phyloP scores from a whole-genome alignment of 2,329 filamentous ascomycete genomes.

The Pseudogymnoascus sp. region DNA sequence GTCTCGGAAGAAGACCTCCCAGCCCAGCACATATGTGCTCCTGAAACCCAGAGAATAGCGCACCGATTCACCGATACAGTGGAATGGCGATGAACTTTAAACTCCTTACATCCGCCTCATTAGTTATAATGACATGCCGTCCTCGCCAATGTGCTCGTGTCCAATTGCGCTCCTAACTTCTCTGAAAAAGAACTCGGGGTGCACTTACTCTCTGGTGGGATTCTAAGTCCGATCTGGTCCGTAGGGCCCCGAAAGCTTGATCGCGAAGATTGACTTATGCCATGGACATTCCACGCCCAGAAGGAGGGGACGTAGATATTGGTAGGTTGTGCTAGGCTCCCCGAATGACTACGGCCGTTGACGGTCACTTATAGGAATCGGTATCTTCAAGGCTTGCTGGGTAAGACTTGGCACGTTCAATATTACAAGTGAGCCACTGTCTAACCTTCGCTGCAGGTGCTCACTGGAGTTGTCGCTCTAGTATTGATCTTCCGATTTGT shows the following conservation, averaged over 20 bases:
- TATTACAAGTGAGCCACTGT: neutral
- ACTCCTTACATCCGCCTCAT: neutral
- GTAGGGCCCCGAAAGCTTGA: neutral
- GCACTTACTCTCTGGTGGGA: neutral
- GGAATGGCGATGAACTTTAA: neutral
- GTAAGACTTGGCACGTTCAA: neutral
- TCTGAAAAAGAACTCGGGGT: neutral
- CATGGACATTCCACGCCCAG: constrained; percentile 6
- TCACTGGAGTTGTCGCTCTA: constrained; percentile 6
- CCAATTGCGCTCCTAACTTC: neutral
- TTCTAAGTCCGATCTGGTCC: neutral
- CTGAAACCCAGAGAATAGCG: neutral
- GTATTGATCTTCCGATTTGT: constrained; percentile 20
- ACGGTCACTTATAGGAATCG: neutral
- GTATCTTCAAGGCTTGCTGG: constrained; percentile 1
- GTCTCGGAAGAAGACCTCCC: neutral
- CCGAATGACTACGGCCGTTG: neutral
- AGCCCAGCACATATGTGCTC: neutral
- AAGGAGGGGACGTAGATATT: constrained; percentile 5
- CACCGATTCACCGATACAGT: neutral
- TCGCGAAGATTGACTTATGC: neutral
- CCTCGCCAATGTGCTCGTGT: neutral
- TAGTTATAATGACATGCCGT: neutral
- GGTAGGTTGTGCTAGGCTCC: neutral
- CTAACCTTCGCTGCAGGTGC: neutral